Evolutionary conservation across 805 yeast genomes (phyloP).

Genomic region (Barnettozyma sucrosica): DNA sequence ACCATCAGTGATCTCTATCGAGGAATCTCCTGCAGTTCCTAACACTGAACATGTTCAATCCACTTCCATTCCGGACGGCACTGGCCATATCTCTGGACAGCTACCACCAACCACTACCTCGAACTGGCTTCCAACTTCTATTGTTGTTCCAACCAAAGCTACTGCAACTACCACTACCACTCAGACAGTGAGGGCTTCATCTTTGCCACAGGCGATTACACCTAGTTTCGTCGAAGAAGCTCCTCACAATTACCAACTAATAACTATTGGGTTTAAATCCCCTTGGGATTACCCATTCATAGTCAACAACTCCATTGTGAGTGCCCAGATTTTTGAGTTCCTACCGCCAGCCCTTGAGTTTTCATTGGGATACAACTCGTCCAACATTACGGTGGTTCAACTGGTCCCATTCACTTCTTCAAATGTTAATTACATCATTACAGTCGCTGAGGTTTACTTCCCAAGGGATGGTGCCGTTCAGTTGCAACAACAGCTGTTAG

Average conservation of each 20-base stretch:
- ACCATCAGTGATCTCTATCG: neutral
- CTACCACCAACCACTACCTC: conserved; percentile 9
- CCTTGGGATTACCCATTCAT: conserved; percentile 82
- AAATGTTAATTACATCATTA: conserved; percentile 58
- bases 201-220: conserved; percentile 72
- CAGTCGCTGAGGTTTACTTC: conserved; percentile 85
- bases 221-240: conserved; percentile 43
- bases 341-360: conserved; percentile 66
- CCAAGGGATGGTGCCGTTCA: conserved; percentile 47
- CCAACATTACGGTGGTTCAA: conserved; percentile 53
- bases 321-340: conserved; percentile 81
- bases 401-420: conserved; percentile 69
- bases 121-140: conserved; percentile 41
- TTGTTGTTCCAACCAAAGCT: conserved; percentile 32
- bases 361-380: conserved; percentile 45
- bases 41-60: neutral
- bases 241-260: conserved; percentile 46
- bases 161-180: conserved; percentile 22
- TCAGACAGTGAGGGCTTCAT: conserved; percentile 36
- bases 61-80: neutral
- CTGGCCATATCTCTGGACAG: conserved; percentile 9
- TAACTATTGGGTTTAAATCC: conserved; percentile 73
- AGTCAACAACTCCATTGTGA: conserved; percentile 62
- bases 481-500: conserved; percentile 45
- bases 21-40: neutral